Evolutionary conservation across 208 protist species (phyloP).

Genomic region (Leishmania braziliensis): DNA sequence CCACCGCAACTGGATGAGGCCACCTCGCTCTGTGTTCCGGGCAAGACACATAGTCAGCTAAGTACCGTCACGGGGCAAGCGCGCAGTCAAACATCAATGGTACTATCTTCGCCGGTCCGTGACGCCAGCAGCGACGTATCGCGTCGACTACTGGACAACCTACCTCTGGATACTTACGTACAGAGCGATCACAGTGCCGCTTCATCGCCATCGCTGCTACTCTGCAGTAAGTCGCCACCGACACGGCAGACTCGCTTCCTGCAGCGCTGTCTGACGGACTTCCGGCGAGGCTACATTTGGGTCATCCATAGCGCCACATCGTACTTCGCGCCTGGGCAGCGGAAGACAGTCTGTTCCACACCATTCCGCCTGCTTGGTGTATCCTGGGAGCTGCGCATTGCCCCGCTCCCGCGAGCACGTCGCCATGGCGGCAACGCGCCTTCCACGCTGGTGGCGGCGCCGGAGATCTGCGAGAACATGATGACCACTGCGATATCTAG

Average conservation of each 20-base stretch:
- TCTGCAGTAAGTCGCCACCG: not conserved
- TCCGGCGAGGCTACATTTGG: slow-evolving; percentile 75
- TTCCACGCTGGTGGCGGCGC: not conserved
- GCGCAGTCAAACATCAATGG: slow-evolving; percentile 2
- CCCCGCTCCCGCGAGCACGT: slow-evolving; percentile 22
- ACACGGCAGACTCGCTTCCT: slow-evolving; percentile 17
- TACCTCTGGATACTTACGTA: not conserved
- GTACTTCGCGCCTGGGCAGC: slow-evolving; percentile 62
- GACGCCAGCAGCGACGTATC: not conserved
- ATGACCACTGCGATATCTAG: slow-evolving; percentile 7
- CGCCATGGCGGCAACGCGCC: not conserved
- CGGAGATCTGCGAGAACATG: slow-evolving; percentile 11
- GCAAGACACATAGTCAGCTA: not conserved
- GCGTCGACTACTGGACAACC: not conserved
- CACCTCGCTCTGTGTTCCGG: not conserved
- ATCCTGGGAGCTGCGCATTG: slow-evolving; percentile 76
- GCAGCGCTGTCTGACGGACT: slow-evolving; percentile 55
- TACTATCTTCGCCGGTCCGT: not conserved
- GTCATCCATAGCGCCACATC: slow-evolving; percentile 47
- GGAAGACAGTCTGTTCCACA: slow-evolving; percentile 59
- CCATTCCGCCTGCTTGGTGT: slow-evolving; percentile 55
- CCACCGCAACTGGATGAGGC: not conserved
- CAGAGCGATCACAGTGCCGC: slow-evolving; percentile 4
- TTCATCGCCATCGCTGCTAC: not conserved
- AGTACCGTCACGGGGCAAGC: slow-evolving; percentile 6